Evolutionary conservation across 352 stramenopile species (phyloP).

Genomic region (Globisporangium yorkense): DNA sequence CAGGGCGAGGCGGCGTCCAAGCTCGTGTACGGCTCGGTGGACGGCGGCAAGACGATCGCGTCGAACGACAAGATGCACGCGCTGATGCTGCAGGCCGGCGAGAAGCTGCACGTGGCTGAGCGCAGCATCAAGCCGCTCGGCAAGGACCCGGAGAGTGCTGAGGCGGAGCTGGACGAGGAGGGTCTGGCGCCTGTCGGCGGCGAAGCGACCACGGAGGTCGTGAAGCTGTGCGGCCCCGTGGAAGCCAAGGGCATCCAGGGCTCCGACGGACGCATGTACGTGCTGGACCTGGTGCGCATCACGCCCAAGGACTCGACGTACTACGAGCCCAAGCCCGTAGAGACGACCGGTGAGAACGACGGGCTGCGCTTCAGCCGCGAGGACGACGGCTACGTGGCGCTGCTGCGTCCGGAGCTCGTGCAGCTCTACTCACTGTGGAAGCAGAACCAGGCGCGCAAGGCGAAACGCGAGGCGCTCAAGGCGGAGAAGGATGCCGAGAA

Average conservation of each 20-base stretch:
- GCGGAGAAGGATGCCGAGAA: slow-evolving; percentile 43
- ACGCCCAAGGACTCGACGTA: slow-evolving; percentile 94
- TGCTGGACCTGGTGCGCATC: slow-evolving; percentile 93
- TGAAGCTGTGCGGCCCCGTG: slow-evolving; percentile 87
- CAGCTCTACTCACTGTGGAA: slow-evolving; percentile 89
- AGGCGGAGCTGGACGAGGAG: not conserved
- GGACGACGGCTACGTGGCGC: slow-evolving; percentile 84
- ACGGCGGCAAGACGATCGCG: slow-evolving; percentile 86
- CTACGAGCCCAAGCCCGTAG: slow-evolving; percentile 40
- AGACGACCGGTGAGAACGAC: slow-evolving; percentile 29
- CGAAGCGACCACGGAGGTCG: slow-evolving; percentile 49
- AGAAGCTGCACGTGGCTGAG: slow-evolving; percentile 88
- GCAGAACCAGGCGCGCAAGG: slow-evolving; percentile 74
- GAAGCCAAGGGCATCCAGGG: slow-evolving; percentile 94
- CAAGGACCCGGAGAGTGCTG: slow-evolving; percentile 36
- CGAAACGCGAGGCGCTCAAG: slow-evolving; percentile 43
- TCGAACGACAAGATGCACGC: slow-evolving; percentile 91
- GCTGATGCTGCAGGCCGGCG: slow-evolving; percentile 76
- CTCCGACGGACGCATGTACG: slow-evolving; percentile 92
- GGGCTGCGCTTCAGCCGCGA: slow-evolving; percentile 62
- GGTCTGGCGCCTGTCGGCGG: slow-evolving; percentile 21
- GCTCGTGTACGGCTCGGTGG: slow-evolving; percentile 93
- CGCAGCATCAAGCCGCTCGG: slow-evolving; percentile 74
- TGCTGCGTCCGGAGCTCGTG: slow-evolving; percentile 92
- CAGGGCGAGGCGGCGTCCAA: slow-evolving; percentile 93